Conservation (phyloP, 805 yeast species). For the Teunomyces atbi region DNA sequence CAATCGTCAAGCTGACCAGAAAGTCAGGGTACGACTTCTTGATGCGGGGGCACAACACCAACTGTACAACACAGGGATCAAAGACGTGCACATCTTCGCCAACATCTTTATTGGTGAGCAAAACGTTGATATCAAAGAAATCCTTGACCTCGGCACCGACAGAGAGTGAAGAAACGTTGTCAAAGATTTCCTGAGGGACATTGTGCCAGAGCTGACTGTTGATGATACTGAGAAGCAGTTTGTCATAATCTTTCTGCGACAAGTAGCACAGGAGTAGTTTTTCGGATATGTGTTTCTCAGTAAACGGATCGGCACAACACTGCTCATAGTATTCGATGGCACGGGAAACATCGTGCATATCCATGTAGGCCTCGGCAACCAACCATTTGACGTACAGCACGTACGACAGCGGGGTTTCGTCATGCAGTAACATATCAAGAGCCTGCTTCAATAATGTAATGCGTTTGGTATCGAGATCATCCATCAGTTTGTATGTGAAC, state of each 20-base stretch:
- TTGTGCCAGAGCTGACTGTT: constrained; percentile 6
- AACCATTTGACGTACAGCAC: constrained; percentile 41
- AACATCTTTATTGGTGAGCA: constrained; percentile 10
- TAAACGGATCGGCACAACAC: constrained; percentile 6
- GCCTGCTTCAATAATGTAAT: constrained; percentile 6
- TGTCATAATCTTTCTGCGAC: constrained; percentile 22
- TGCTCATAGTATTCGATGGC: constrained; percentile 22
- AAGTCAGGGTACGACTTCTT: not conserved
- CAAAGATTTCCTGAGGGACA: not conserved
- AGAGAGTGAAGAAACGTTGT: not conserved
- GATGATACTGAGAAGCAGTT: constrained; percentile 6
- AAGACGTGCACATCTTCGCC: constrained; percentile 4
- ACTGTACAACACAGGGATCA: constrained; percentile 8
- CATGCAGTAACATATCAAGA: not conserved
- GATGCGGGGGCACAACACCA: not conserved
- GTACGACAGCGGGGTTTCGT: constrained; percentile 1
- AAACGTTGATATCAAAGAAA: constrained; percentile 16
- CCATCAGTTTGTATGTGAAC: constrained; percentile 4
- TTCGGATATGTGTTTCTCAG: constrained; percentile 26
- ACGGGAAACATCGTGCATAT: not conserved
- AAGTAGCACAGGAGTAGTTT: constrained; percentile 40
- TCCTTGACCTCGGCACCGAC: not conserved
- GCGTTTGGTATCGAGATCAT: constrained; percentile 4
- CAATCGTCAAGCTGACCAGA: not conserved
- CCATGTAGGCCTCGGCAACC: constrained; percentile 48